phyloP scores from a whole-genome alignment of 2,329 filamentous ascomycete species.

The Alternaria ethzedia region DNA sequence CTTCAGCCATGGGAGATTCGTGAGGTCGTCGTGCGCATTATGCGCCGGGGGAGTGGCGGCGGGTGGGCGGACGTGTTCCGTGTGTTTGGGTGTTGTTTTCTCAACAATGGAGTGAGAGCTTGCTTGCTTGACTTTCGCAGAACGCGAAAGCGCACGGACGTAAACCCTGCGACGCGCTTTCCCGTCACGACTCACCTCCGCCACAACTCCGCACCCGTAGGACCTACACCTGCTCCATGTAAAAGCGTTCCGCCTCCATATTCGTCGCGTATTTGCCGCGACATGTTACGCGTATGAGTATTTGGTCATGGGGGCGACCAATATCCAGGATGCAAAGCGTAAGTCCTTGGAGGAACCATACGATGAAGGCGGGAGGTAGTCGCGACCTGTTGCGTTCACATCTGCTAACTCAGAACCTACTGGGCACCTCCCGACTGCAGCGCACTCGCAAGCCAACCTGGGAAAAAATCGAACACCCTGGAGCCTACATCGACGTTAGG shows the following conservation, averaged over 20 bases:
- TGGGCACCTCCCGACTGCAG: not conserved
- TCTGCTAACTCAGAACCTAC: not conserved
- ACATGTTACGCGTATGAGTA: constrained; percentile 2
- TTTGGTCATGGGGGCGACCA: constrained; percentile 38
- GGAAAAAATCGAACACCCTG: not conserved
- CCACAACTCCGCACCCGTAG: constrained; percentile 22
- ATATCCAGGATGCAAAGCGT: constrained; percentile 47
- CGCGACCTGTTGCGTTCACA: not conserved
- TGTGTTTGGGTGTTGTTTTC: constrained; percentile 34
- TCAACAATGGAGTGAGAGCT: constrained; percentile 14
- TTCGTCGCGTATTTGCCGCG: constrained; percentile 4
- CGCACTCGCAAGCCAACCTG: not conserved
- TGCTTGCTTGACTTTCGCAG: constrained; percentile 32
- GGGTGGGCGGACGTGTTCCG: constrained; percentile 18
- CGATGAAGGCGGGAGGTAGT: not conserved
- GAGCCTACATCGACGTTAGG: not conserved
- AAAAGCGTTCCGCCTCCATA: not conserved
- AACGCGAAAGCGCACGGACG: constrained; percentile 39
- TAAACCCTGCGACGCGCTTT: constrained; percentile 16
- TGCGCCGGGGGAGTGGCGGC: constrained; percentile 25
- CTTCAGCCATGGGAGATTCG: constrained; percentile 68
- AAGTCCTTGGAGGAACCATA: constrained; percentile 1
- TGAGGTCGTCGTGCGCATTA: constrained; percentile 35
- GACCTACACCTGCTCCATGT: not conserved
- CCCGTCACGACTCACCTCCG: constrained; percentile 19